Conservation (phyloP, 2,329 filamentous ascomycete genomes). For the Orbilia ellipsospora region DNA sequence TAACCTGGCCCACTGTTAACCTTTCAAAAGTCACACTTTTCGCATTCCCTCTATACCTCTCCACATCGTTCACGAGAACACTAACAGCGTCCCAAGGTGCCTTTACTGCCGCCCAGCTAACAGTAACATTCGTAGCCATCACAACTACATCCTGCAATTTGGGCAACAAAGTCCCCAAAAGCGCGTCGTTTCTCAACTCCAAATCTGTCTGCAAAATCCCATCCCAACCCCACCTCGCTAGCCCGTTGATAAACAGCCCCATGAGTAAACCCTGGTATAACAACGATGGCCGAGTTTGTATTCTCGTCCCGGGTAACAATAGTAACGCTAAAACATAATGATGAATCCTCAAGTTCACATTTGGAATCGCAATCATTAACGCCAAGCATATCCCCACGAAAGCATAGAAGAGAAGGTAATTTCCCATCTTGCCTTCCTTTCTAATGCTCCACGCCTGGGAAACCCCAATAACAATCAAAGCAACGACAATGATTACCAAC, state of each 20-base stretch:
- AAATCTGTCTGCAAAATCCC: slow-evolving; percentile 83
- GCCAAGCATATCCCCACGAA: slow-evolving; percentile 89
- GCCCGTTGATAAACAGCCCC: slow-evolving; percentile 92
- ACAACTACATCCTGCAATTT: slow-evolving; percentile 66
- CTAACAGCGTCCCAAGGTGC: slow-evolving; percentile 71
- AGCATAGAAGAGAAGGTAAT: slow-evolving; percentile 87
- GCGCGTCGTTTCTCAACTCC: slow-evolving; percentile 76
- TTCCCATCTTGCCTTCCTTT: slow-evolving; percentile 81
- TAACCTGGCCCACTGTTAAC: slow-evolving; percentile 26
- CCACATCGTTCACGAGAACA: slow-evolving; percentile 85
- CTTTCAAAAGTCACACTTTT: slow-evolving; percentile 23
- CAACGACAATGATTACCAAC: slow-evolving; percentile 78
- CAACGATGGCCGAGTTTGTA: slow-evolving; percentile 85
- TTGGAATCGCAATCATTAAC: slow-evolving; percentile 91
- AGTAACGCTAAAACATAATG: slow-evolving; percentile 92
- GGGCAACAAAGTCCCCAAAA: slow-evolving; percentile 72
- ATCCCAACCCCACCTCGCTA: slow-evolving; percentile 94
- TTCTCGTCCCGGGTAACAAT: slow-evolving; percentile 84
- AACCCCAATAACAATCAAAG: slow-evolving; percentile 75
- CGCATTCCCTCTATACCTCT: slow-evolving; percentile 72
- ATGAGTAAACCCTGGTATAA: slow-evolving; percentile 90
- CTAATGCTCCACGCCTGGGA: slow-evolving; percentile 88
- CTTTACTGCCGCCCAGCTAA: slow-evolving; percentile 66
- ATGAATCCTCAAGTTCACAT: slow-evolving; percentile 86
- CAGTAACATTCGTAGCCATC: slow-evolving; percentile 70